Percentiles rank a stretch among this genome's conserved stretches.
Evolutionary conservation across 306 rosid species (phyloP).

Genomic region (Hylodesmum podocarpum): DNA sequence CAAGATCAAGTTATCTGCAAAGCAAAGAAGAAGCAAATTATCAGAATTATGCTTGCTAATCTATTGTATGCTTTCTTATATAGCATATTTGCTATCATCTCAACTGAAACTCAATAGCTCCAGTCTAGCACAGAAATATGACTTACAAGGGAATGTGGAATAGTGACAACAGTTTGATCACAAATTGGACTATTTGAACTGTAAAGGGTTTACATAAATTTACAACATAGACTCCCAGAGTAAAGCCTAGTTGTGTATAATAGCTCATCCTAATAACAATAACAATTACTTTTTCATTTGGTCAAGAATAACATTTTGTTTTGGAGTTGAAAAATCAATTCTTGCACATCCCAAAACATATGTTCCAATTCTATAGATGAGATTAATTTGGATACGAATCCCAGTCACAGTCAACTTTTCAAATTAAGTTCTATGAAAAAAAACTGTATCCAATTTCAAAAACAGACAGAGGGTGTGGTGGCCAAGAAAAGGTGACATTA

Average conservation of each 20-base stretch:
- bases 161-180: neutral
- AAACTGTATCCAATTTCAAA: neutral
- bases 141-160: neutral
- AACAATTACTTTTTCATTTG: neutral
- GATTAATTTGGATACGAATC: neutral
- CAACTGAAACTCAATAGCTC: constrained; percentile 11
- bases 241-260: neutral
- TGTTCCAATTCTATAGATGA: neutral
- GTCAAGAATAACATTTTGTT: neutral
- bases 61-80: neutral
- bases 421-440: neutral
- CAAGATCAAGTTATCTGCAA: constrained; percentile 79
- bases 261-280: neutral
- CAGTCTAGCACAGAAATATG: neutral
- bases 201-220: neutral
- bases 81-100: neutral
- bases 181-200: neutral
- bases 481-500: neutral
- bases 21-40: constrained; percentile 17
- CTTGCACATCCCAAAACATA: neutral
- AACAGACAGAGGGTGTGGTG: neutral
- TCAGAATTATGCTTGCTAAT: constrained; percentile 18
- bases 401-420: neutral
- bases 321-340: too few species aligned
- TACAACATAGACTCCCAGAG: neutral